These are phyloP conservation scores for Dioscorea cayenensis DNA, from an alignment of 116 monocot genomes.

Conservation along the genomic window DNA sequence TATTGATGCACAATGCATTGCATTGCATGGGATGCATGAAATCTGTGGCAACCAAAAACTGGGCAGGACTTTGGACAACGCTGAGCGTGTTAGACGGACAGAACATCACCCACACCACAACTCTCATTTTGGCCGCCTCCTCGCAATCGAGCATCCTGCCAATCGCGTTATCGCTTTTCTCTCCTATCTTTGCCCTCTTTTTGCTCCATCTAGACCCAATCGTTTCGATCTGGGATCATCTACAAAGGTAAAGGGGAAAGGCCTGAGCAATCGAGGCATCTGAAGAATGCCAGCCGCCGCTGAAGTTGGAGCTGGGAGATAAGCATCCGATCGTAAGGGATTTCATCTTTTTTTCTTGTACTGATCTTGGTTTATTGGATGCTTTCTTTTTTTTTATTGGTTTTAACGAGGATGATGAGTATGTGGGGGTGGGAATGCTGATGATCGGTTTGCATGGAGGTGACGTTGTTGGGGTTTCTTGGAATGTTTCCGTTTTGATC, in stretches of 20 bases:
- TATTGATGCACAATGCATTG: background rate
- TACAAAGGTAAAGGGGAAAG: no score
- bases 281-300: background rate
- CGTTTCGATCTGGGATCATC: no score
- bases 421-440: background rate
- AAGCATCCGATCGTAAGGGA: conserved; percentile 31
- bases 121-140: conserved; percentile 4
- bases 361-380: conserved; percentile 11
- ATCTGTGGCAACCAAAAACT: conserved; percentile 9
- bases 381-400: background rate
- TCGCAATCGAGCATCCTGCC: no score
- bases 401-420: background rate
- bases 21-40: conserved; percentile 16
- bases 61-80: conserved; percentile 11
- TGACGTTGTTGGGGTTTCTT: background rate
- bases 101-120: background rate
- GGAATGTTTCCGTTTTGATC: conserved; percentile 14
- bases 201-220: no score
- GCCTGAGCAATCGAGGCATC: background rate
- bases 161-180: conserved; percentile 6
- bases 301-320: conserved; percentile 2
- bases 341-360: conserved; percentile 10
- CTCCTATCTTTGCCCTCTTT: background rate
- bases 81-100: conserved; percentile 1
- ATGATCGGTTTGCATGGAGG: background rate